Evolutionary conservation across 208 protist species (phyloP).

Genomic region (Porcisia hertigi): DNA sequence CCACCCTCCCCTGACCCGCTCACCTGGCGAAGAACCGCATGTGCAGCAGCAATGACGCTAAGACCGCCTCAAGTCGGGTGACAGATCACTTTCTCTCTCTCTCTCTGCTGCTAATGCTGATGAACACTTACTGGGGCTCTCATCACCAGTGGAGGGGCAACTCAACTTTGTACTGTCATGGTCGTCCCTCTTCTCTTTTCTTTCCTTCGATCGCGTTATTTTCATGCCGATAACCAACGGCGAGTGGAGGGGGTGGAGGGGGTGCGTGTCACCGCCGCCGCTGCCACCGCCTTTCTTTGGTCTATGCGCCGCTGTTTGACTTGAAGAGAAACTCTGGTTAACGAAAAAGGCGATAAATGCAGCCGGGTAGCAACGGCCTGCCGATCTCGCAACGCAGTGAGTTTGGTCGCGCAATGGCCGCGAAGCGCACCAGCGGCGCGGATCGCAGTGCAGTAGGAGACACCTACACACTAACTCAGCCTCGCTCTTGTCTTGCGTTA

Average conservation of each 20-base stretch:
- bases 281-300: too few relatives aligned
- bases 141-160: too few relatives aligned
- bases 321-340: too few relatives aligned
- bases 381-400: conserved; percentile 8
- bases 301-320: too few relatives aligned
- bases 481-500: not conserved
- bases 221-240: too few relatives aligned
- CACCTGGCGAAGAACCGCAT: not conserved
- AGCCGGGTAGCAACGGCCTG: not conserved
- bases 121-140: not conserved
- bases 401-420: conserved; percentile 19
- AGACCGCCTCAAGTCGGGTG: not conserved
- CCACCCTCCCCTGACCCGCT: not conserved
- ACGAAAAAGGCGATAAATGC: not conserved
- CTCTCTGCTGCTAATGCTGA: too few relatives aligned
- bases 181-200: too few relatives aligned
- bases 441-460: not conserved
- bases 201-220: too few relatives aligned
- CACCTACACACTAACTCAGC: too few relatives aligned
- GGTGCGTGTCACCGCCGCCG: too few relatives aligned
- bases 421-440: conserved; percentile 3
- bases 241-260: too few relatives aligned
- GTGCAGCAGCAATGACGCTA: not conserved
- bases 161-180: too few relatives aligned
- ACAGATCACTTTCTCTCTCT: not conserved